phyloP scores from a whole-genome alignment of 164 flowering plant species.

The Vitis riparia region DNA sequence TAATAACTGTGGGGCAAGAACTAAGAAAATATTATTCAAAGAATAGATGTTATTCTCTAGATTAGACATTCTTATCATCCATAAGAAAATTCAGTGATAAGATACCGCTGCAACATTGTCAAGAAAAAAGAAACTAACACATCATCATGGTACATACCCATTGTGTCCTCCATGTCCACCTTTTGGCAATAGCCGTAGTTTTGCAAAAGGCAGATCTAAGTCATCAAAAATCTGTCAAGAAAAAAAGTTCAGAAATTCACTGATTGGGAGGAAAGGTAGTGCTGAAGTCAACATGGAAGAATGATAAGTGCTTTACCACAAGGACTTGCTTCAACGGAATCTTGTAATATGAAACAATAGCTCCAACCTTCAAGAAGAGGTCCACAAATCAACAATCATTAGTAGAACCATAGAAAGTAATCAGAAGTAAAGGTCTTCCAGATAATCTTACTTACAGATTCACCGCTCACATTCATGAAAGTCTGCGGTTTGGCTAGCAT shows the following conservation, averaged over 20 bases:
- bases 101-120: neutral
- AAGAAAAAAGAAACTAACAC: neutral
- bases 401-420: neutral
- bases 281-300: neutral
- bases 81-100: neutral
- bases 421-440: neutral
- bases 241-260: neutral
- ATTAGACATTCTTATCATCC: neutral
- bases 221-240: slow-evolving; percentile 79
- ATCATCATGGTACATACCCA: slow-evolving; percentile 51
- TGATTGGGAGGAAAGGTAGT: neutral
- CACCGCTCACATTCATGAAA: slow-evolving; percentile 93
- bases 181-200: slow-evolving; percentile 77
- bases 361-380: slow-evolving; percentile 63
- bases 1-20: neutral
- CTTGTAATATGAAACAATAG: slow-evolving; percentile 81
- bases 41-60: neutral
- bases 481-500: slow-evolving; percentile 98
- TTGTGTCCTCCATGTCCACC: slow-evolving; percentile 99
- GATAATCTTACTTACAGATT: slow-evolving; percentile 83
- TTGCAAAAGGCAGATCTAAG: slow-evolving; percentile 89
- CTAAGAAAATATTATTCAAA: too few relatives aligned
- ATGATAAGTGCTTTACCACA: slow-evolving; percentile 49
- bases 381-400: slow-evolving; percentile 2
- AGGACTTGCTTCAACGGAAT: slow-evolving; percentile 93